Base-by-base conservation (phyloP, 2,329 filamentous ascomycete genomes). In the Exophiala viscosa region DNA sequence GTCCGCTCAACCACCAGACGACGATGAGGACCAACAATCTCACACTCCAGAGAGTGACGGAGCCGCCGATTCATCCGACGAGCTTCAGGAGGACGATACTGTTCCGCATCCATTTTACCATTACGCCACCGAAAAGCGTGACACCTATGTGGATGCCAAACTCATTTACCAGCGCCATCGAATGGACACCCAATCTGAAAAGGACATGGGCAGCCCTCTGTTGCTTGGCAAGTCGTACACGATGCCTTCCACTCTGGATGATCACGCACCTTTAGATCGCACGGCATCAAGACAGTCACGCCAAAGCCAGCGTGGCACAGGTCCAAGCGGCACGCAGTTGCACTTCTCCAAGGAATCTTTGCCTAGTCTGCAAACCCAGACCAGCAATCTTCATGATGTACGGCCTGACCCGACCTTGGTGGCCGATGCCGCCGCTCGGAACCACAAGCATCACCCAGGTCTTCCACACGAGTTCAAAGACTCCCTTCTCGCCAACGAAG, bases 61-160 rank as follows among this genome's bases (percentile, higher is more conserved):
- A 31, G 28, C 40, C 14, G 36, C 48, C 31, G 44, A 54, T 35
- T 55, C 51, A 1, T 58, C 58, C 11, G 60, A 63, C 31, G 59
- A 61, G 28, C 46, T 56, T 11, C 49, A 48, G 5, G 52, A 46
- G n/a, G 59, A 58, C 15, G 55, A 57, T 14, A 58, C 58, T 28
- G 34, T 53, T 14, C 62, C 52, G 11, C 59, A 59, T 7, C 88
- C 91, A 15, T 95, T 90, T 67, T 96, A 95, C 73, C 91, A 96
- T 70, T 90, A 92, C 65, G 86, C 92, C 47, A 88, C 89, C 48
- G 93, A 99, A 71, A 95, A 93, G 67, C 88, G 92, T 66, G 87
- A 96, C 84, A 95, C 87, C 65, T 90, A 96, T 69, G 86, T 88
- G 20, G 93, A 99, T 68, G 89, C 92, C 54, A 97, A 96, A 71